Evolutionary conservation across 179 eudicot genomes (phyloP), one percentile per base, ranked within the genome.

Genomic region (Nepenthes alata): DNA sequence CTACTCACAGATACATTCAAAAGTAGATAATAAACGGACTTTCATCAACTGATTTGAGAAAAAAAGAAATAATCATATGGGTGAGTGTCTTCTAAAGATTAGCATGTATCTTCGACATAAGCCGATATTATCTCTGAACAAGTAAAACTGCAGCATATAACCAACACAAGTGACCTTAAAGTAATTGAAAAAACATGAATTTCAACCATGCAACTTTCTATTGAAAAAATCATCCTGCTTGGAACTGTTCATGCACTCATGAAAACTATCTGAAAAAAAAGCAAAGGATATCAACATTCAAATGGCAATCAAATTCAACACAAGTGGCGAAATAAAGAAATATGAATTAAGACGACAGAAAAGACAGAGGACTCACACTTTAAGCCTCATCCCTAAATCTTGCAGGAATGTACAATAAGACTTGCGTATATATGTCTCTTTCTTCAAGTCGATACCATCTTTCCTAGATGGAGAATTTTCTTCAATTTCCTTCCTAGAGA

Each of bases 371-470:
- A 77, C 95, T 78, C 75, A 89, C 96, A 88, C 90, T 88, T 88
- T 88, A 7, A 88, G 94, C 74, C 89, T 78, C 94, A 88, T 88
- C 62, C 96, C 96, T 62, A 88, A 66, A 75, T 86, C 90, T 71
- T 88, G 96, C 62, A 88, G 78, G 64, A 86, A 88, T 35, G 90
- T 84, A 80, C 94, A 88, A 66, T 88, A 88, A 0, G 96, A 84
- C 73, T 88, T 86, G 62, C 96, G 94, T n/a, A 83, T 58, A 69
- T 81, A 82, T 41, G 94, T 74, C 65, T 88, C 96, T 64, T 84
- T 88, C 78, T 86, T 88, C 65, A 86, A 69, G 64, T 86, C 94
- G 67, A 88, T 82, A 54, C 86, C 86, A 59, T 88, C 88, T 48
- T 49, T 74, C 62, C 94, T 77, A n/a, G 96, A 88, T 16, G 94